A percentile compares a stretch with the other conserved stretches of the same genome.
Evolutionary conservation across 352 stramenopile species (phyloP).

Genomic region (Pythium biforme): DNA sequence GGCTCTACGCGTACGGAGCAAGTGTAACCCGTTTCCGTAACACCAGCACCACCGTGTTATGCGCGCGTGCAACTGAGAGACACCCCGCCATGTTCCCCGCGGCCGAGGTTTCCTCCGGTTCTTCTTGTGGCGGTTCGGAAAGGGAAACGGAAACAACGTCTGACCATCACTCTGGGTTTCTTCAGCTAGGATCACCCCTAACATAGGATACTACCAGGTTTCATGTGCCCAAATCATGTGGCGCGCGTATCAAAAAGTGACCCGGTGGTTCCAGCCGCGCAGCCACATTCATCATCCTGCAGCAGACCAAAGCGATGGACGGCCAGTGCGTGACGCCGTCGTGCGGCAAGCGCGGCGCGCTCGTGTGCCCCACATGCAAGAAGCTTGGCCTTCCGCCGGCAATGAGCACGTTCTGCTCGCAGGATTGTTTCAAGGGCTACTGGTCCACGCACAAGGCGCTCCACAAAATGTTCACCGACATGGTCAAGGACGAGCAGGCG

Average conservation of each 20-base stretch:
- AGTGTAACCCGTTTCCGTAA: too few species aligned
- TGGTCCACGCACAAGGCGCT: constrained; percentile 95
- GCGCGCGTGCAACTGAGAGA: background rate
- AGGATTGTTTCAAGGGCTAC: constrained; percentile 97
- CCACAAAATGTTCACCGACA: constrained; percentile 94
- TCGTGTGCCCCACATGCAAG: constrained; percentile 91
- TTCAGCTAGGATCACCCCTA: constrained; percentile 13
- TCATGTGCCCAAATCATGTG: constrained; percentile 2
- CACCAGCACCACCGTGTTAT: background rate
- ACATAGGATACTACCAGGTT: background rate
- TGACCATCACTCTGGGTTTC: constrained; percentile 10
- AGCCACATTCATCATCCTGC: constrained; percentile 2
- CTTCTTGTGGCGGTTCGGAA: background rate
- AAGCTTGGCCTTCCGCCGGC: constrained; percentile 84
- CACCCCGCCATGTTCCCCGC: background rate
- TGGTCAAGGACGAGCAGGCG: constrained; percentile 43
- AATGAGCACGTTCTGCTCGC: constrained; percentile 91
- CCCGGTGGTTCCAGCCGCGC: background rate
- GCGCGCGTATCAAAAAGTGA: background rate
- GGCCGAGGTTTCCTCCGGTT: background rate
- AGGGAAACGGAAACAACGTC: background rate
- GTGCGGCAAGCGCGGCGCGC: constrained; percentile 77
- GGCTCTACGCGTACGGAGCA: too few species aligned
- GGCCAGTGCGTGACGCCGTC: constrained; percentile 61
- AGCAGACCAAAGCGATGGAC: constrained; percentile 12